A percentile compares a stretch with the other conserved stretches of the same genome.
Conservation (phyloP, 176 grass and related monocot species). For the Musa beccarii region DNA sequence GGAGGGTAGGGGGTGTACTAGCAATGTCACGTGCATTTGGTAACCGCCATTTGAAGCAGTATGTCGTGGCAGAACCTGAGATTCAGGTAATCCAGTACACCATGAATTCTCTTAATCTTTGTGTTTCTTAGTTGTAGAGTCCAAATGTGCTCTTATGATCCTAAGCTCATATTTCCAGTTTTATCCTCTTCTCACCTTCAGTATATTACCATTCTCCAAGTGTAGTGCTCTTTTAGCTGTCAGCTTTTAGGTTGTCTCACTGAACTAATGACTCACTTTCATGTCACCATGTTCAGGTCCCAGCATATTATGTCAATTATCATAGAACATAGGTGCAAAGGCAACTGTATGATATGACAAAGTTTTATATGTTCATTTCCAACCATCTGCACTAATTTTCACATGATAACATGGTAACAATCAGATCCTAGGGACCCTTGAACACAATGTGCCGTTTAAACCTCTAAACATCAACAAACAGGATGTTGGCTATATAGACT, state of each 20-base stretch:
- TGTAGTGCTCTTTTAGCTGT: background rate
- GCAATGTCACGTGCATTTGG: constrained; percentile 98
- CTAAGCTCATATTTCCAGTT: background rate
- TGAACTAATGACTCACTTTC: too few species aligned
- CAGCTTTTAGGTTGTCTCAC: background rate
- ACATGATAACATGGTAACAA: too few species aligned
- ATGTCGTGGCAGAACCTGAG: constrained; percentile 73
- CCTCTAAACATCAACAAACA: too few species aligned
- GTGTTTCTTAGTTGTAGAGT: constrained; percentile 2
- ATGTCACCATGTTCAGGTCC: background rate
- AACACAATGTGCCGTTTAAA: too few species aligned
- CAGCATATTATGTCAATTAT: background rate
- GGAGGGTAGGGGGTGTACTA: constrained; percentile 81
- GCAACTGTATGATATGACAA: background rate
- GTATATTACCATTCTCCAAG: background rate
- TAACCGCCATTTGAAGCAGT: constrained; percentile 74
- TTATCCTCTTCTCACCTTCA: background rate
- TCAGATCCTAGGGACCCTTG: too few species aligned
- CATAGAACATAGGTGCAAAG: background rate
- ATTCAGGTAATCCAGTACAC: constrained; percentile 54
- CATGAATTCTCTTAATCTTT: constrained; percentile 17
- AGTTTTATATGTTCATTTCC: background rate
- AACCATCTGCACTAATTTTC: background rate
- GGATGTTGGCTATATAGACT: too few species aligned
- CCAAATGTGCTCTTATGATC: background rate